These are phyloP conservation scores for Cenococcum geophilum DNA, from an alignment of 495 filamentous ascomycete genomes.

Conservation along the genomic window DNA sequence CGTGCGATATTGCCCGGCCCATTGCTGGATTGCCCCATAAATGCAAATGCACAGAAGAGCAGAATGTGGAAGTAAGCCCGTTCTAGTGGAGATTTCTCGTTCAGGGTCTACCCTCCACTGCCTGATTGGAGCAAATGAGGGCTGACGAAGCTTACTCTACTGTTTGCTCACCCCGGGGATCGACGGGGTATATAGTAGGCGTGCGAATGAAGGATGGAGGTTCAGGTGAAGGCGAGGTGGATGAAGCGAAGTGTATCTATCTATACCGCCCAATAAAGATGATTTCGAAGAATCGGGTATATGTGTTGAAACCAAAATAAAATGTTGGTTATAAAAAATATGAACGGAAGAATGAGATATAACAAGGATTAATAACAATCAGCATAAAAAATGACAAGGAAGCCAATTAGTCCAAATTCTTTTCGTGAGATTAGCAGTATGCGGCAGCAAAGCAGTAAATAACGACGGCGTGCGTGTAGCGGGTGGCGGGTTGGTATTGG, in stretches of 20 bases:
- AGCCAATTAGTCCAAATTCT: background rate
- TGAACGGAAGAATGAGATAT: slow-evolving; percentile 4
- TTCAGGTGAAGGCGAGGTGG: background rate
- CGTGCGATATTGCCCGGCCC: too few relatives aligned
- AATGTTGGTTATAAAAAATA: slow-evolving; percentile 6
- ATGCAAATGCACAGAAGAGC: too few relatives aligned
- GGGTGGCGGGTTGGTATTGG: slow-evolving; percentile 4
- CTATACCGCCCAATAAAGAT: slow-evolving; percentile 23
- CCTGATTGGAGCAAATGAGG: background rate
- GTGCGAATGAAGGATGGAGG: background rate
- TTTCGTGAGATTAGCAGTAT: background rate
- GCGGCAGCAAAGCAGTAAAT: too few relatives aligned
- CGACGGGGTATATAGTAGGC: too few relatives aligned
- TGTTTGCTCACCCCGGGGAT: background rate
- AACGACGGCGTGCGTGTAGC: too few relatives aligned
- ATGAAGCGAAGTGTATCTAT: slow-evolving; percentile 8
- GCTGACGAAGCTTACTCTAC: background rate
- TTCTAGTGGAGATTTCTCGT: background rate
- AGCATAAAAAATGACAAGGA: background rate
- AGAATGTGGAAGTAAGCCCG: background rate
- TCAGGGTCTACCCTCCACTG: background rate
- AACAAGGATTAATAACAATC: background rate
- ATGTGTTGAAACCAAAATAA: slow-evolving; percentile 14
- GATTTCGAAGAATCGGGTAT: slow-evolving; percentile 17
- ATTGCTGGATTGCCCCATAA: too few relatives aligned